phyloP scores from a whole-genome alignment of 163 green algal genomes.

The Volvox carteri region DNA sequence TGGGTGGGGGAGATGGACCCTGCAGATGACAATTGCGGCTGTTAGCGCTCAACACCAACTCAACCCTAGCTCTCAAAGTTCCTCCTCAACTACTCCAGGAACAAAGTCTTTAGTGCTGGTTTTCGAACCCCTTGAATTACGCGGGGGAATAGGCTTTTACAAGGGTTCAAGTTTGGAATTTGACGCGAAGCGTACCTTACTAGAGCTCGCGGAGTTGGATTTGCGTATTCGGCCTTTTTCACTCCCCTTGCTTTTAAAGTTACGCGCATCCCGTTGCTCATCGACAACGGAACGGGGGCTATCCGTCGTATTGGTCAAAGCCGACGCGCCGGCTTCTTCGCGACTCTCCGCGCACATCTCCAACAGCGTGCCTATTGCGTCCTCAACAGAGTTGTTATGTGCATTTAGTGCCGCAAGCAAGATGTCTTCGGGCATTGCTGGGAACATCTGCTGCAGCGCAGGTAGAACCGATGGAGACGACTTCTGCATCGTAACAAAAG shows the following conservation, averaged over 20 bases:
- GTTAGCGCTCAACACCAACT: no score
- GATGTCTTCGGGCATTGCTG: conserved; percentile 1
- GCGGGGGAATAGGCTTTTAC: background rate
- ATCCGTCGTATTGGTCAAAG: conserved; percentile 1
- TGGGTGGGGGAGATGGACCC: background rate
- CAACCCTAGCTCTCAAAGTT: no score
- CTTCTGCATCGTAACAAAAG: background rate
- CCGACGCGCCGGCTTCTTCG: background rate
- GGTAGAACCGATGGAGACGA: background rate
- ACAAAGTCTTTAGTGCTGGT: background rate
- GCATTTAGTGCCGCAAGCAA: conserved; percentile 1
- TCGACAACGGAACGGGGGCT: no score
- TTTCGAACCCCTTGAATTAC: background rate
- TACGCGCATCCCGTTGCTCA: no score
- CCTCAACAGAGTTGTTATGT: background rate
- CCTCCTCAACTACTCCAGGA: background rate
- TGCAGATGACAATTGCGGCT: no score
- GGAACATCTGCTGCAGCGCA: conserved; percentile 33
- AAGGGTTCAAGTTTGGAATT: background rate
- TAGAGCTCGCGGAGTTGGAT: background rate
- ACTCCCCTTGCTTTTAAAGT: no score
- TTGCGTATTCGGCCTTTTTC: no score
- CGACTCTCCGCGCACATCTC: conserved; percentile 15
- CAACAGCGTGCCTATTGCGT: background rate
- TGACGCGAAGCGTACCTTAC: background rate